A percentile compares a stretch with the other conserved stretches of the same genome.
These are phyloP conservation scores for Thoreauomyces humboldtii DNA, from an alignment of 192 early-diverging fungal species.

Conservation along the genomic window DNA sequence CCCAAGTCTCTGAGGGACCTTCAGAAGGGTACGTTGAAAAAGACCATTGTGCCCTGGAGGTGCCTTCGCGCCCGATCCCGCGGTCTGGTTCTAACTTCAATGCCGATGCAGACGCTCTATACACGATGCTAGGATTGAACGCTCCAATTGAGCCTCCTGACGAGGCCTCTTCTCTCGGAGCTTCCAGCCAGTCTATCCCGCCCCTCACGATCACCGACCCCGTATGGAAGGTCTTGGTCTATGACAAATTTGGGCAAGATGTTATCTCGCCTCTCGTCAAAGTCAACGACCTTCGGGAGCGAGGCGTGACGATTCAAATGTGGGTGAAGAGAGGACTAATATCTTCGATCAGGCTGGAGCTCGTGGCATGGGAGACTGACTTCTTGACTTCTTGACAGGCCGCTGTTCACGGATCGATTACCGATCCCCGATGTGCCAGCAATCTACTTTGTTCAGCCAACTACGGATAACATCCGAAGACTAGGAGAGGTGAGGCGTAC, in stretches of 20 bases:
- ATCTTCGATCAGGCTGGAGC: too few species aligned
- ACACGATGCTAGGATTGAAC: conserved; percentile 87
- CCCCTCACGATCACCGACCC: conserved; percentile 49
- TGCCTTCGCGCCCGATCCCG: not conserved
- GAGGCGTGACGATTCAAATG: conserved; percentile 98
- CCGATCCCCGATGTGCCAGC: conserved; percentile 95
- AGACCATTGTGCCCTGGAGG: not conserved
- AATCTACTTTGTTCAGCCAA: conserved; percentile 93
- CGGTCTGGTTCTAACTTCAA: not conserved
- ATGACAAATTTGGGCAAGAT: conserved; percentile 90
- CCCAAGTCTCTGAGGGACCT: conserved; percentile 29
- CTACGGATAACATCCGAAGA: conserved; percentile 75
- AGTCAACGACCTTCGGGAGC: conserved; percentile 92
- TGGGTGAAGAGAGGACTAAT: conserved; percentile 34
- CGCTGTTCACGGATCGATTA: conserved; percentile 76
- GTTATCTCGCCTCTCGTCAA: conserved; percentile 96
- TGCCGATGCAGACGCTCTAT: conserved; percentile 62
- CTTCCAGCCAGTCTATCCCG: conserved; percentile 27
- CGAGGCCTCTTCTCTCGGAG: conserved; percentile 30
- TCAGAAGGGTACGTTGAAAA: conserved; percentile 15
- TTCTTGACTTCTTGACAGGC: conserved; percentile 47
- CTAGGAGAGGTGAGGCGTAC: conserved; percentile 66
- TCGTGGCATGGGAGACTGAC: too few species aligned
- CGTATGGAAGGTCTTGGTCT: conserved; percentile 96
- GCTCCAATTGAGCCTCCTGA: conserved; percentile 23